Evolutionary conservation across 2,329 filamentous ascomycete genomes (phyloP).

Genomic region (Talaromyces sp.): DNA sequence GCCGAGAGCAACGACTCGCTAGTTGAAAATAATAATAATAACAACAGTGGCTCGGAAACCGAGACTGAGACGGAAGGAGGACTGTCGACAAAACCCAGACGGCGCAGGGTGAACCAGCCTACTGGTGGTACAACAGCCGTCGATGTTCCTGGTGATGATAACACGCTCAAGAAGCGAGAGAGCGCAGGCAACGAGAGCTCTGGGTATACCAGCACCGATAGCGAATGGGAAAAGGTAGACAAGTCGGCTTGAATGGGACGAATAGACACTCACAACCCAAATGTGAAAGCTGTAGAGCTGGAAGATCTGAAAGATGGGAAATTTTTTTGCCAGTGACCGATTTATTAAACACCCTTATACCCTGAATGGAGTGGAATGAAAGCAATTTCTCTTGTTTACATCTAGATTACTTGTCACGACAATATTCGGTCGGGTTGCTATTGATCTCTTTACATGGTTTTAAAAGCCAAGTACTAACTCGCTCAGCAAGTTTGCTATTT

Average conservation of each 20-base stretch:
- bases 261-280: not conserved
- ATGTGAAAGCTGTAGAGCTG: not conserved
- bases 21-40: no score
- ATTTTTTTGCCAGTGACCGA: not conserved
- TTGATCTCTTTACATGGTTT: not conserved
- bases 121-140: slow-evolving; percentile 15
- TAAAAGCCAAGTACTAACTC: not conserved
- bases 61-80: slow-evolving; percentile 22
- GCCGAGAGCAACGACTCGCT: slow-evolving; percentile 22
- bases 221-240: slow-evolving; percentile 95
- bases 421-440: not conserved
- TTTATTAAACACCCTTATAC: not conserved
- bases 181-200: slow-evolving; percentile 44
- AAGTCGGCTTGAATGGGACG: not conserved
- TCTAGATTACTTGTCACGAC: not conserved
- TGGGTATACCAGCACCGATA: slow-evolving; percentile 73
- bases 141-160: slow-evolving; percentile 40
- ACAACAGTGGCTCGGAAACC: slow-evolving; percentile 42
- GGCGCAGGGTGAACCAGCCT: slow-evolving; percentile 3
- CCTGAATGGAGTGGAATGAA: not conserved
- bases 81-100: slow-evolving; percentile 6
- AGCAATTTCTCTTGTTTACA: not conserved
- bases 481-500: not conserved
- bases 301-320: not conserved
- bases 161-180: slow-evolving; percentile 40